Evolutionary conservation across 2,329 filamentous ascomycete species (phyloP).

Genomic region (Lachnellula occidentalis): DNA sequence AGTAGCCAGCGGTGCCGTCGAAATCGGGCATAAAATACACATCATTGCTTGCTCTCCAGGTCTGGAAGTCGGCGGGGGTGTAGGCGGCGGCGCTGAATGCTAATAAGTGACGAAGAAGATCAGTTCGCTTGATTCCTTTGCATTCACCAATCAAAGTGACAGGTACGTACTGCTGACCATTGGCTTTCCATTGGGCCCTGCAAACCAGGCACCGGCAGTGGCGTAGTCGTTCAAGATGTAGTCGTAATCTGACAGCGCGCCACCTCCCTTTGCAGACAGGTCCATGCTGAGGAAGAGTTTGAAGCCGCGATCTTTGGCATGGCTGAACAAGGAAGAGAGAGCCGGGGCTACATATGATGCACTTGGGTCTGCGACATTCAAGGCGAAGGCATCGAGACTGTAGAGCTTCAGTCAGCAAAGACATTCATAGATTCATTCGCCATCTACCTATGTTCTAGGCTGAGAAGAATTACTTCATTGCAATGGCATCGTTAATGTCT

Average conservation of each 20-base stretch:
- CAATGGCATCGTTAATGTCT: too few relatives aligned
- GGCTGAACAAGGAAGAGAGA: constrained; percentile 30
- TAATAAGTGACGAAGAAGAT: too few relatives aligned
- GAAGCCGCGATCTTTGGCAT: constrained; percentile 28
- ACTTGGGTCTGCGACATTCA: constrained; percentile 31
- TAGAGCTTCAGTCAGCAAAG: constrained; percentile 7
- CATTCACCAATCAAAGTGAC: too few relatives aligned
- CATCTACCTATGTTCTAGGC: too few relatives aligned
- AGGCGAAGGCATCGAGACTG: constrained; percentile 32
- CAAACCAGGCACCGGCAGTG: constrained; percentile 24
- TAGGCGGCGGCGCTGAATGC: too few relatives aligned
- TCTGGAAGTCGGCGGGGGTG: too few relatives aligned
- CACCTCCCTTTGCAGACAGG: constrained; percentile 19
- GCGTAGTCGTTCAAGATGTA: too few relatives aligned
- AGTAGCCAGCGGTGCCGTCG: constrained; percentile 31
- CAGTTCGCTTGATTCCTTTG: too few relatives aligned
- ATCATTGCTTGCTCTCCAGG: too few relatives aligned
- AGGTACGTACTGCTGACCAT: constrained; percentile 21
- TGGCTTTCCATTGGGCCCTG: constrained; percentile 24
- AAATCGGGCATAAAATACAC: constrained; percentile 34
- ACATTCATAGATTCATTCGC: too few relatives aligned
- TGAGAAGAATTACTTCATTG: too few relatives aligned
- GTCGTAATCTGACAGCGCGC: too few relatives aligned
- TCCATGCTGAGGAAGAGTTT: constrained; percentile 36
- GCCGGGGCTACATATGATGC: constrained; percentile 25